Evolutionary conservation across 2,329 filamentous ascomycete species (phyloP).

Genomic region (Diaporthe citriasiana): DNA sequence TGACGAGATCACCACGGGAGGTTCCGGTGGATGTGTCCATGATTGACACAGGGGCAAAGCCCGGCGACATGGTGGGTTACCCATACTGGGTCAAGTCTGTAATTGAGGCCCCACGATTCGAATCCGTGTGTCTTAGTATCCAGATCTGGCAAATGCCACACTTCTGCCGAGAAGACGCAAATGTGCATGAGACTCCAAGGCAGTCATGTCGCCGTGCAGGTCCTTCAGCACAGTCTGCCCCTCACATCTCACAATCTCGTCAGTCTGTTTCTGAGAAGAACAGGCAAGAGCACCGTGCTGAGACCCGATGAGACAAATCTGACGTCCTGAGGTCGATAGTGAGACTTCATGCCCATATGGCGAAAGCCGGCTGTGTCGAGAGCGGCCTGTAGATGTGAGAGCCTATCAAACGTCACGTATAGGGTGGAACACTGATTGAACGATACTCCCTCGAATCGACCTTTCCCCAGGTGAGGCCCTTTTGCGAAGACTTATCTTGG

Average conservation of each 20-base stretch:
- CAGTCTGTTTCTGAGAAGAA: not conserved
- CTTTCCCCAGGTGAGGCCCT: not conserved
- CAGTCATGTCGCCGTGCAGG: not conserved
- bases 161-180: not conserved
- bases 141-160: conserved; percentile 13
- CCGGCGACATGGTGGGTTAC: conserved; percentile 7
- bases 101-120: conserved; percentile 9
- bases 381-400: not conserved
- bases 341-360: not conserved
- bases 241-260: conserved; percentile 14
- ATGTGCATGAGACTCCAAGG: not conserved
- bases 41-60: conserved; percentile 24
- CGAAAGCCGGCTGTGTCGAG: not conserved
- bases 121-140: not conserved
- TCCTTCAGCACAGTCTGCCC: not conserved
- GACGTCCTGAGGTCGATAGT: not conserved
- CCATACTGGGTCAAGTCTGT: conserved; percentile 11
- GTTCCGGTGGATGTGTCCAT: conserved; percentile 18
- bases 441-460: not conserved
- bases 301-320: conserved; percentile 17
- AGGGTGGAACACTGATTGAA: not conserved
- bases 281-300: not conserved
- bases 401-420: not conserved
- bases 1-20: conserved; percentile 22
- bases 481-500: not conserved